These are phyloP conservation scores for Fusarium sp. DNA, from an alignment of 2,329 filamentous ascomycete species.

Conservation along the genomic window DNA sequence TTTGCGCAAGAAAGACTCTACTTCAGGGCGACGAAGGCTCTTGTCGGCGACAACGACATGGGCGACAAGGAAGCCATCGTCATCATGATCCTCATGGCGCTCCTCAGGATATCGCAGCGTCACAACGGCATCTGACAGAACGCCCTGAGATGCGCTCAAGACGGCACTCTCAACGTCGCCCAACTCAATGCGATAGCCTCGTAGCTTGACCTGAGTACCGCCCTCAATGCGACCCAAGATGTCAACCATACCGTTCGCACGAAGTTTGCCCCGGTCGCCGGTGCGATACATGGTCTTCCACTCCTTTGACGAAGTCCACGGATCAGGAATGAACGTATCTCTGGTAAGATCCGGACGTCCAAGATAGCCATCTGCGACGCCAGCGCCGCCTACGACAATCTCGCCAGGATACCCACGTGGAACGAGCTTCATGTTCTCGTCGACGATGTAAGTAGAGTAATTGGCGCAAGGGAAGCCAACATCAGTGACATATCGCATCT, in stretches of 20 bases:
- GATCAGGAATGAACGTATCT: conserved; percentile 9
- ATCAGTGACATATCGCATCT: conserved; percentile 5
- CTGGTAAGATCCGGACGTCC: not conserved
- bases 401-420: conserved; percentile 2
- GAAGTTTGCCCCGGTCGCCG: conserved; percentile 37
- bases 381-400: conserved; percentile 13
- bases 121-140: conserved; percentile 5
- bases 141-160: not conserved
- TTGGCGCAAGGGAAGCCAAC: conserved; percentile 7
- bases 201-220: conserved; percentile 60
- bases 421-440: not conserved
- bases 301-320: conserved; percentile 1
- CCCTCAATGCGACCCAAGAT: conserved; percentile 54
- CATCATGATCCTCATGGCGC: not conserved
- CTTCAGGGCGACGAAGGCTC: not conserved
- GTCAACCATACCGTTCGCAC: conserved; percentile 49
- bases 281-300: conserved; percentile 29
- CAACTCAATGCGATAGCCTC: conserved; percentile 60
- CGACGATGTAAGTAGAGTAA: conserved; percentile 3
- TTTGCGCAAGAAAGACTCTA: not conserved
- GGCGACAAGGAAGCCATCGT: not conserved
- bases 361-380: conserved; percentile 12
- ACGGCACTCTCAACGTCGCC: conserved; percentile 49
- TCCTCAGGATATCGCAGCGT: not conserved
- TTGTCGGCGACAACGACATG: conserved; percentile 4